These are phyloP conservation scores for Dentipellis fragilis DNA, from an alignment of 768 basidiomycete genomes.

Conservation along the genomic window DNA sequence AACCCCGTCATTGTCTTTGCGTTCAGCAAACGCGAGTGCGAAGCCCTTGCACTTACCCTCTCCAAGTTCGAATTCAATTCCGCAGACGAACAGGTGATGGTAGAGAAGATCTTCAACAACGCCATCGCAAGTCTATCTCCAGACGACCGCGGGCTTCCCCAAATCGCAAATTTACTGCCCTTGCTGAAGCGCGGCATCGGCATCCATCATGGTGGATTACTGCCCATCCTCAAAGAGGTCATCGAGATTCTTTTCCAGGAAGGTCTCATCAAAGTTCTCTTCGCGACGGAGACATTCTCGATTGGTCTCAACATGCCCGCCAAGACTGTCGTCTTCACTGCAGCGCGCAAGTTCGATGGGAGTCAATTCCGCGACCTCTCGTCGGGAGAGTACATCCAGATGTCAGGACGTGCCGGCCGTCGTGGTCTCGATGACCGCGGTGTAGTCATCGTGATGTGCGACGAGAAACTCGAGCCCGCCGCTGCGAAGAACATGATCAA, in stretches of 20 bases:
- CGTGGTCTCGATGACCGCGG: constrained; percentile 97
- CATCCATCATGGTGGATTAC: constrained; percentile 94
- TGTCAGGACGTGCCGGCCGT: constrained; percentile 97
- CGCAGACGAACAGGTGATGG: constrained; percentile 82
- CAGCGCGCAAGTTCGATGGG: constrained; percentile 93
- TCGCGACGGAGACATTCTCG: constrained; percentile 98
- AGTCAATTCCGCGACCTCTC: constrained; percentile 89
- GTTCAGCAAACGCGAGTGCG: constrained; percentile 97
- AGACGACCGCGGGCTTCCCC: constrained; percentile 84
- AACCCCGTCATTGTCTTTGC: constrained; percentile 98
- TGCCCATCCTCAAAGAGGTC: constrained; percentile 96
- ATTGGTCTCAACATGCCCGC: constrained; percentile 99
- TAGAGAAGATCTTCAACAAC: constrained; percentile 85
- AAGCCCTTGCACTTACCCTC: constrained; percentile 81
- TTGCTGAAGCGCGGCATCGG: constrained; percentile 92
- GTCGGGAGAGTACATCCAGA: constrained; percentile 97
- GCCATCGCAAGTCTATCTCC: constrained; percentile 83
- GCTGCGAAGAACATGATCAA: constrained; percentile 96
- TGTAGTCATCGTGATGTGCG: constrained; percentile 99
- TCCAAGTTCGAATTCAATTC: constrained; percentile 96
- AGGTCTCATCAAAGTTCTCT: constrained; percentile 93
- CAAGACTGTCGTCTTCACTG: constrained; percentile 97
- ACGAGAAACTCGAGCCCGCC: constrained; percentile 90
- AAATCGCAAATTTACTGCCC: constrained; percentile 87
- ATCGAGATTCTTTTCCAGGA: constrained; percentile 99